A percentile compares a stretch with the other conserved stretches of the same genome.
These are phyloP conservation scores for Apiospora aurea DNA, from an alignment of 2,329 filamentous ascomycete species.

Conservation along the genomic window DNA sequence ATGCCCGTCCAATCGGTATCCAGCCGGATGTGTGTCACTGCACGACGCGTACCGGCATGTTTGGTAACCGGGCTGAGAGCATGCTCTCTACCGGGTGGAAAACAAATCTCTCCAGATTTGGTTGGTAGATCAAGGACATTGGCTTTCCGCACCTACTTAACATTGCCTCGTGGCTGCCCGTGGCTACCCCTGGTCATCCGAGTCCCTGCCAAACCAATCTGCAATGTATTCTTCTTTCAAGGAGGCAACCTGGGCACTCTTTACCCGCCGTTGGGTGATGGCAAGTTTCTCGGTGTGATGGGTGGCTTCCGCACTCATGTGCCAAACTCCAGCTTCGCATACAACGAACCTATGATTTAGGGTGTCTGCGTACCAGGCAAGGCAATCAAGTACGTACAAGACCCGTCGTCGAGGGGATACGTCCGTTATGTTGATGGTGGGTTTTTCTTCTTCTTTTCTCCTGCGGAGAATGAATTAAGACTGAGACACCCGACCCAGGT, in stretches of 20 bases:
- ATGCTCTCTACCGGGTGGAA: background rate
- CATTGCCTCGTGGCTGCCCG: background rate
- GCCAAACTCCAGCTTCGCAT: too few species aligned
- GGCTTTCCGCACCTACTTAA: background rate
- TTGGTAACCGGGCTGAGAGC: background rate
- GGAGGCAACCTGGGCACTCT: background rate
- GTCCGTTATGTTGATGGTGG: background rate
- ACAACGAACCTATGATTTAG: background rate
- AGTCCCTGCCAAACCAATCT: background rate
- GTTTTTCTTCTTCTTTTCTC: too few species aligned
- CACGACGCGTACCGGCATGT: slow-evolving; percentile 14
- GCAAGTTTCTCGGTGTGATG: background rate
- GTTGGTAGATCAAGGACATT: background rate
- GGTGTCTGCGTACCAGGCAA: background rate
- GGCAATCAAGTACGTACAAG: background rate
- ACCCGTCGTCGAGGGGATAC: background rate
- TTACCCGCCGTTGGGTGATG: background rate
- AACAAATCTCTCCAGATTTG: background rate
- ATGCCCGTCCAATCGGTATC: slow-evolving; percentile 11
- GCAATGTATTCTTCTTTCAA: background rate
- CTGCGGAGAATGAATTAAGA: background rate
- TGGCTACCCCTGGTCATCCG: background rate
- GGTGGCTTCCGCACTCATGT: too few species aligned
- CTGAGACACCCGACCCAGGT: background rate
- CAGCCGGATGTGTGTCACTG: slow-evolving; percentile 9